phyloP scores from a whole-genome alignment of 2,329 filamentous ascomycete species.

The Neonectria hederae region DNA sequence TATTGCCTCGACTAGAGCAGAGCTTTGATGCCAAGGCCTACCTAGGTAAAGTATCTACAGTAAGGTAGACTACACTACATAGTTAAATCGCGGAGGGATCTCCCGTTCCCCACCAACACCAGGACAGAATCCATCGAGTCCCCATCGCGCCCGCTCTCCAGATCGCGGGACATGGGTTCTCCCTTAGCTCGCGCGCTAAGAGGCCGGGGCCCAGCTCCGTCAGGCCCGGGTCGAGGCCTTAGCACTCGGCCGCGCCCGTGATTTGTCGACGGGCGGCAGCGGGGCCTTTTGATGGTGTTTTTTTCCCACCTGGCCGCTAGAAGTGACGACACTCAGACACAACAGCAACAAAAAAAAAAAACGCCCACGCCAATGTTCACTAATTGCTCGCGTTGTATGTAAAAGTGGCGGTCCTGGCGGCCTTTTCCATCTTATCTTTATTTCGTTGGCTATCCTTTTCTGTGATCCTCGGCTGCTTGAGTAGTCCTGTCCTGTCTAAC shows the following conservation, averaged over 20 bases:
- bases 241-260: background rate
- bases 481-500: background rate
- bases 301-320: background rate
- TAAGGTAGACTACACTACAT: too few species aligned
- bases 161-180: background rate
- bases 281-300: background rate
- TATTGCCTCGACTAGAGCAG: too few species aligned
- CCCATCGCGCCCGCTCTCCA: background rate
- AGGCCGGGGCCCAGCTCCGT: background rate
- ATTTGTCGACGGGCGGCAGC: conserved; percentile 2
- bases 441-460: too few species aligned
- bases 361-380: background rate
- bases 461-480: too few species aligned
- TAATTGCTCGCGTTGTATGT: background rate
- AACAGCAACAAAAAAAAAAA: background rate
- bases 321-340: background rate
- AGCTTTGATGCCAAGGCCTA: too few species aligned
- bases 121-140: background rate
- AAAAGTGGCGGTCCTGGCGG: background rate
- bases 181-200: background rate
- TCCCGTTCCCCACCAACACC: too few species aligned
- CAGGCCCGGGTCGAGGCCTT: background rate
- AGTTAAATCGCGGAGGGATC: too few species aligned
- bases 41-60: too few species aligned
- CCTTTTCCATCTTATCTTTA: background rate